Base-by-base conservation (phyloP, 2,329 filamentous ascomycete species). In the Davidsoniella virescens region DNA sequence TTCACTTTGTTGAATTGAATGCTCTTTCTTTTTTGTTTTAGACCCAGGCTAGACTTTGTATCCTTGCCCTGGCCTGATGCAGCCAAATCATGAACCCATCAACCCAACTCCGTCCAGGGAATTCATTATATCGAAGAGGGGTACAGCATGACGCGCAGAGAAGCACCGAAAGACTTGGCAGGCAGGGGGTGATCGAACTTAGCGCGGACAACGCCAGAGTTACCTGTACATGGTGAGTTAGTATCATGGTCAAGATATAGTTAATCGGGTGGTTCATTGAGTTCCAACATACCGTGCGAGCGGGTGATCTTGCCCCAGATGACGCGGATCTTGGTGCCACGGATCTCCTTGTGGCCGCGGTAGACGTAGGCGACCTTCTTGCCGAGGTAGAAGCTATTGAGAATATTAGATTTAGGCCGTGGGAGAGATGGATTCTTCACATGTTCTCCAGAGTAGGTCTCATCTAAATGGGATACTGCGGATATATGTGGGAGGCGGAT, bases 351-450 rank as follows among this genome's bases (percentile, higher is more conserved):
- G 72, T 86, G 82, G 63, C 82, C 90, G 67, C 88, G 87, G 80
- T 96, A 98, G 72, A 98, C 87, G 72, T 87, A 98, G 69, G 92
- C 92, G 69, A 96, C 81, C 76, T 88, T 88, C 84, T 98, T 98
- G 74, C 92, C 92, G 60, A 87, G 76, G 77, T 98, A 98, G 84
- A 95, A 95, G 73, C 74, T 77, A 60, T 53, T 56, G 56, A 44
- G 44, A 42, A 25, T 50, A 18, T 64, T 59, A 64, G 61, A 56
- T 56, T 17, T 51, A 14, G 40, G 29, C 10, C 12, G 29, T 33
- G 8, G 0, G 6, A 33, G 12, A 12, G 29, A 4, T 12, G 29
- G 2, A 33, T 33, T 33, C 10, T 8, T 12, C 29, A 33, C 29
- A 4, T 33, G 12, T 33, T 8, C 29, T 25, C 25, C 7, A 43